These are phyloP conservation scores for Cunninghamia lanceolata DNA, from an alignment of 75 land plant genomes.

Conservation along the genomic window DNA sequence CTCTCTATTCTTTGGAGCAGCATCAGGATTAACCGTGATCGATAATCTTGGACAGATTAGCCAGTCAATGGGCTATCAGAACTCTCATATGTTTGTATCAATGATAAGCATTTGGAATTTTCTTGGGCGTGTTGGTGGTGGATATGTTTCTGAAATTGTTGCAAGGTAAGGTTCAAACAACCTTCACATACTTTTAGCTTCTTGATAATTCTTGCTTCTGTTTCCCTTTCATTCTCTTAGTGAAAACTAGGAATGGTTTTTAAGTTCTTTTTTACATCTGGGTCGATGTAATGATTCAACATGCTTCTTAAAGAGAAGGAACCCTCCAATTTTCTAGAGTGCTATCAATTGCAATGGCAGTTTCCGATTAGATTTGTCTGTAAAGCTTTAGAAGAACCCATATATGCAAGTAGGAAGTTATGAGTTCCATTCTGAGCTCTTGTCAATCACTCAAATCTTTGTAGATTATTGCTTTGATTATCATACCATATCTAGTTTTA, in stretches of 20 bases:
- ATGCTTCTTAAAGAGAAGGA: not conserved
- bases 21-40: slow-evolving; percentile 42
- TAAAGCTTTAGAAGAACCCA: not conserved
- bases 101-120: slow-evolving; percentile 61
- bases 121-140: slow-evolving; percentile 49
- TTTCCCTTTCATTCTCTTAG: not conserved
- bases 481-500: not conserved
- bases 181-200: not conserved
- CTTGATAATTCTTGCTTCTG: not conserved
- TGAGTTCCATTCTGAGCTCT: not conserved
- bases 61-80: slow-evolving; percentile 40
- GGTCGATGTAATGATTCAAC: not conserved
- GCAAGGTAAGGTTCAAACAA: slow-evolving; percentile 29
- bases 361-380: not conserved
- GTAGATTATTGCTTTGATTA: not conserved
- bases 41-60: slow-evolving; percentile 58
- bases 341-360: not conserved
- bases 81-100: slow-evolving; percentile 44
- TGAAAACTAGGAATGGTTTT: not conserved
- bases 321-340: not conserved
- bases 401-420: not conserved
- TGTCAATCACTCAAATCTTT: not conserved
- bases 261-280: too few species aligned
- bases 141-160: slow-evolving; percentile 41
- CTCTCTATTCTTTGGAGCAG: slow-evolving; percentile 40